A percentile compares a stretch with the other conserved stretches of the same genome.
Evolutionary conservation across 2,329 filamentous ascomycete genomes (phyloP).

Genomic region (Plenodomus lindquistii): DNA sequence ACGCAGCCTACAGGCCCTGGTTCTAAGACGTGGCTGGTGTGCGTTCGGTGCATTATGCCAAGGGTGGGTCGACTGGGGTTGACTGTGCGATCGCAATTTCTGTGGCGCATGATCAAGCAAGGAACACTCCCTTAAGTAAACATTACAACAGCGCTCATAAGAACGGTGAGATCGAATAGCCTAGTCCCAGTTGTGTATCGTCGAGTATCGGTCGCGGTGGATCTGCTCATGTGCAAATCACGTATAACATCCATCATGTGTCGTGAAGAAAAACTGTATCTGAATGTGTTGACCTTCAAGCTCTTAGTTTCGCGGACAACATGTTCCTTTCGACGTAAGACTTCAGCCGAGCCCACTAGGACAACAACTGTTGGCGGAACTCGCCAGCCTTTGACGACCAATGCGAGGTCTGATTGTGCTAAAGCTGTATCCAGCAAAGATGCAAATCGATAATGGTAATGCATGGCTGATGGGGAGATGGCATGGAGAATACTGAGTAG

Average conservation of each 20-base stretch:
- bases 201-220: not conserved
- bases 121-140: not conserved
- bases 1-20: not conserved
- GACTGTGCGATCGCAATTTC: not conserved
- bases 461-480: no score
- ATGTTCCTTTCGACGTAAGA: no score
- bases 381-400: no score
- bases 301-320: not conserved
- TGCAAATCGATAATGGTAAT: no score
- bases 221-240: not conserved
- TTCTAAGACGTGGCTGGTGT: slow-evolving; percentile 4
- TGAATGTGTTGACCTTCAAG: not conserved
- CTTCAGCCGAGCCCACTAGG: no score
- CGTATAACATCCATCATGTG: not conserved
- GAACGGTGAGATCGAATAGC: slow-evolving; percentile 1
- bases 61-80: not conserved
- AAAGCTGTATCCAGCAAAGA: no score
- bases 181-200: not conserved
- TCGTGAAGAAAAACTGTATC: not conserved
- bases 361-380: no score
- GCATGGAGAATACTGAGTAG: no score
- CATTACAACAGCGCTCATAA: slow-evolving; percentile 6
- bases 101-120: not conserved
- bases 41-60: not conserved
- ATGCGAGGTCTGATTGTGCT: no score